These are phyloP conservation scores for Coemansia aciculifera DNA, from an alignment of 192 early-diverging fungal species.

Conservation along the genomic window DNA sequence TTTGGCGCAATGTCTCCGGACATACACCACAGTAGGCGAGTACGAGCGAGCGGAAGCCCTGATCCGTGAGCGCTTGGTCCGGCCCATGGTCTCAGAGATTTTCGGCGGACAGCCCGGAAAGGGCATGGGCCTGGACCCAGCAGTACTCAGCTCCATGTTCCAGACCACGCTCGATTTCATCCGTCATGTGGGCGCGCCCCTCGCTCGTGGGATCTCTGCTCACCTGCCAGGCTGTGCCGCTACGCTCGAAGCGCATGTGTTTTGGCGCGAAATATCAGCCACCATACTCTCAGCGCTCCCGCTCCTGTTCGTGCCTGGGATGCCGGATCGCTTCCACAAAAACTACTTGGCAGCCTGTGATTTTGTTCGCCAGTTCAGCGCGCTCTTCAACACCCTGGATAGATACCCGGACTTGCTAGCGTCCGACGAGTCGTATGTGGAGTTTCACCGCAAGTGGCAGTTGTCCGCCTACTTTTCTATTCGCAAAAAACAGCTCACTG, in stretches of 20 bases:
- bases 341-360: constrained; percentile 28
- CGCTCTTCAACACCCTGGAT: constrained; percentile 10
- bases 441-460: constrained; percentile 52
- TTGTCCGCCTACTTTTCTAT: constrained; percentile 47
- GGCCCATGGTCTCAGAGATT: constrained; percentile 10
- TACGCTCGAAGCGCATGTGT: constrained; percentile 25
- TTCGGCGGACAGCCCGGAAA: constrained; percentile 20
- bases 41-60: constrained; percentile 21
- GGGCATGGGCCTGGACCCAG: constrained; percentile 43
- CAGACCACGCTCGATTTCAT: constrained; percentile 17
- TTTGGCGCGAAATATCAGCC: constrained; percentile 34
- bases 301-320: constrained; percentile 48
- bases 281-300: constrained; percentile 22
- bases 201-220: constrained; percentile 10
- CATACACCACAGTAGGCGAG: constrained; percentile 34
- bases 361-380: constrained; percentile 30
- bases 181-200: constrained; percentile 10
- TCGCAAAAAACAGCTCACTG: constrained; percentile 30
- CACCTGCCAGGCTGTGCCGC: constrained; percentile 14
- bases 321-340: constrained; percentile 40
- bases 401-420: background rate
- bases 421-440: constrained; percentile 16
- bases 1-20: constrained; percentile 29
- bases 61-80: constrained; percentile 26
- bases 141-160: constrained; percentile 20